These are phyloP conservation scores for Tetracladium marchalianum DNA, from an alignment of 495 filamentous ascomycete species.

Conservation along the genomic window DNA sequence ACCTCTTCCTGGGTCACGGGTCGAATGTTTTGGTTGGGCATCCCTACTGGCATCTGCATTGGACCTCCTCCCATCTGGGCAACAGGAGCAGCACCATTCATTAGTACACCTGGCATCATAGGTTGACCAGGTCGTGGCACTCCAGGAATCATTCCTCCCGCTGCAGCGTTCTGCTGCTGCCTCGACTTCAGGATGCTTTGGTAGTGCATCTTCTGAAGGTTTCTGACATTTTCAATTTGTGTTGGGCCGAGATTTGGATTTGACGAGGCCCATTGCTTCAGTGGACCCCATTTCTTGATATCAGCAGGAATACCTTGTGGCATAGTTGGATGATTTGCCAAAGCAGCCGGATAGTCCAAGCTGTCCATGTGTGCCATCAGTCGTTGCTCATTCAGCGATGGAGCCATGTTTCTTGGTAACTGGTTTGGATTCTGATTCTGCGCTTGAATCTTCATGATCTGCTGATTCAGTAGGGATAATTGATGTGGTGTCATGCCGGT, in stretches of 20 bases:
- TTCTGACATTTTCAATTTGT: constrained; percentile 35
- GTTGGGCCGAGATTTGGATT: constrained; percentile 34
- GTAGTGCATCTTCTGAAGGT: constrained; percentile 46
- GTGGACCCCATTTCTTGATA: constrained; percentile 60
- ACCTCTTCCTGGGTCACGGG: constrained; percentile 36
- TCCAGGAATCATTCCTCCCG: constrained; percentile 25
- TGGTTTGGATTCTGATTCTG: constrained; percentile 5
- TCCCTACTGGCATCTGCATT: constrained; percentile 14
- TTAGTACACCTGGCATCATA: constrained; percentile 14
- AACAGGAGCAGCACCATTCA: constrained; percentile 20
- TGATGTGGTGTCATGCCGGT: constrained; percentile 28
- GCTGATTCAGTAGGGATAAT: constrained; percentile 26
- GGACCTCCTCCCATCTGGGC: constrained; percentile 15
- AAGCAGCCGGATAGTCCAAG: constrained; percentile 11
- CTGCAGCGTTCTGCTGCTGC: constrained; percentile 11
- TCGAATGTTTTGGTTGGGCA: constrained; percentile 20
- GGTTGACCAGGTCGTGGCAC: constrained; percentile 27
- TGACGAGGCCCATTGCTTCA: constrained; percentile 50
- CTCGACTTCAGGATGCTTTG: constrained; percentile 23
- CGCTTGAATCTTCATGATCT: constrained; percentile 21
- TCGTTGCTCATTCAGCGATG: constrained; percentile 1
- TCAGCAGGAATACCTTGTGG: constrained; percentile 42
- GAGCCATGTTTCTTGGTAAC: constrained; percentile 1
- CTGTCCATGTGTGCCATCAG: constrained; percentile 14
- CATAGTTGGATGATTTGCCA: constrained; percentile 16